These are phyloP conservation scores for Polytrichum commune DNA, from an alignment of 225 moss, liverwort and hornwort species.

Conservation along the genomic window DNA sequence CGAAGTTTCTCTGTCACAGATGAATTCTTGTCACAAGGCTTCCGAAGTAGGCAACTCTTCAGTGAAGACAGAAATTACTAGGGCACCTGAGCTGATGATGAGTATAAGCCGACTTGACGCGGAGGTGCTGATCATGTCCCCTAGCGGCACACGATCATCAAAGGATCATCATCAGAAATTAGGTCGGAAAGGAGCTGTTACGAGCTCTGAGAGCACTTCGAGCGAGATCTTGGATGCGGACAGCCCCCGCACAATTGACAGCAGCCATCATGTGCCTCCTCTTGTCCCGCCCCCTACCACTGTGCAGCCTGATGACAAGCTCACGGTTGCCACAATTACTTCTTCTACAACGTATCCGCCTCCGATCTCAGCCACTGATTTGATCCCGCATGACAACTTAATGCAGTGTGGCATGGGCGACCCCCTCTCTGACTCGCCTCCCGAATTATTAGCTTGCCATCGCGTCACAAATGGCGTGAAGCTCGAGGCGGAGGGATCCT, in stretches of 20 bases:
- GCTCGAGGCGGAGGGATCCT: constrained; percentile 39
- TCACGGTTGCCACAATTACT: neutral
- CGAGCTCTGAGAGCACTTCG: constrained; percentile 74
- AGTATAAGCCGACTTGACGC: neutral
- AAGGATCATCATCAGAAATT: too few relatives aligned
- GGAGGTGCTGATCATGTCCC: too few relatives aligned
- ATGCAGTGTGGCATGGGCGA: constrained; percentile 42
- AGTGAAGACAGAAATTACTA: constrained; percentile 13
- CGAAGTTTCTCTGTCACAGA: neutral
- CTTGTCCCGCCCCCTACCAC: constrained; percentile 12
- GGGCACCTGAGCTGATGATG: constrained; percentile 18
- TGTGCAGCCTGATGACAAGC: constrained; percentile 13
- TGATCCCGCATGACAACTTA: constrained; percentile 31
- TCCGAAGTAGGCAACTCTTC: constrained; percentile 7
- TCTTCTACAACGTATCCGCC: too few relatives aligned
- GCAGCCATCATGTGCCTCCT: constrained; percentile 11
- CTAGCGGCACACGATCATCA: too few relatives aligned
- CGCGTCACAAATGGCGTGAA: constrained; percentile 26
- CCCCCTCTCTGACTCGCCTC: constrained; percentile 42
- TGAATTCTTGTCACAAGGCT: constrained; percentile 4
- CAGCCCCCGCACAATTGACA: constrained; percentile 74
- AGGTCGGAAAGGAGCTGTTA: constrained; percentile 7
- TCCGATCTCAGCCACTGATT: too few relatives aligned
- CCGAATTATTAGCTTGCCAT: constrained; percentile 28
- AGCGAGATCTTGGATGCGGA: constrained; percentile 77